Base-by-base conservation (phyloP, 768 basidiomycete genomes). In the Lactarius sp. region DNA sequence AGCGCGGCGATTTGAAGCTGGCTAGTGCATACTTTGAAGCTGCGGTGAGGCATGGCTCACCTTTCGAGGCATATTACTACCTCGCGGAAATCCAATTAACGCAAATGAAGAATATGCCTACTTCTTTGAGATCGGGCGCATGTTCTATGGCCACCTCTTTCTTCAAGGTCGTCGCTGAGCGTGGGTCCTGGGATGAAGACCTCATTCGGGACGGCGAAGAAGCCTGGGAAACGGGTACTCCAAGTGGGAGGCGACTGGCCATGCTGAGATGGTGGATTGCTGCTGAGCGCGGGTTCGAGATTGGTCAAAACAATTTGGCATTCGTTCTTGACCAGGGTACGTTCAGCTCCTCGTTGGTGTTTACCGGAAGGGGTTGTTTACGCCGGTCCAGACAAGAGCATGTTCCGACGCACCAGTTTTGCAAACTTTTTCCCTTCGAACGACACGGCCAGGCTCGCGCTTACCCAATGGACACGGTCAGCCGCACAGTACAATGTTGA, bases 401-500 rank as follows among this genome's bases (percentile, higher is more conserved):
- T 88, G 42, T 71, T 90, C 37, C 84, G 85, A 8, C 77, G 83
- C 39, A 87, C 88, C 12, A 79, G 85, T 6, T 87, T 89, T 69
- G 82, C 86, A 13, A 84, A 85, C 0, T 81, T 80, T 51, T 83
- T 81, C n/a, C 85, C 87, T 7, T 91, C 88, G 16, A 94, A 90
- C 59, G 85, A 89, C 59, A 90, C 90, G 4, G 94, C 93, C 4
- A 80, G 83, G 47, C 79, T 92, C 8, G 95, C 94, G 0, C 77
- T 99, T 55, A 90, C 88, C 0, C 92, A 96, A 70, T 99, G 96
- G 96, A 92, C 87, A 33, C 86, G 97, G 14, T 94, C 95, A 3
- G 94, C 96, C 9, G 86, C 84, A 2, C 97, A 99, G 73, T 86
- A 88, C 59, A 95, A 99, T 70, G 82, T 97, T n/a, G 97, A 99